Evolutionary conservation across 2,329 filamentous ascomycete genomes (phyloP).

Genomic region (Cladosporium halotolerans): DNA sequence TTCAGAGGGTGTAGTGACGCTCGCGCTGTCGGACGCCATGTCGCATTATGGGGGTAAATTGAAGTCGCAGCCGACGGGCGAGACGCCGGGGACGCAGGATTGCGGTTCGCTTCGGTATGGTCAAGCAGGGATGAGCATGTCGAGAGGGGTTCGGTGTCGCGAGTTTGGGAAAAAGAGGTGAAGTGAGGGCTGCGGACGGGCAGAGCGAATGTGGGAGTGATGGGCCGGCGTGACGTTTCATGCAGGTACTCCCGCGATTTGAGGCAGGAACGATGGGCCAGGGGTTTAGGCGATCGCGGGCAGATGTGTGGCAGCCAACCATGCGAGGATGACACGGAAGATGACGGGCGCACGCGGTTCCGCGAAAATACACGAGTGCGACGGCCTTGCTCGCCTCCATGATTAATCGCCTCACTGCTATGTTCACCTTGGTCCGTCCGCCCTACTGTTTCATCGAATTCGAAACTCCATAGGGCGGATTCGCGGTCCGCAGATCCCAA

Average conservation of each 20-base stretch:
- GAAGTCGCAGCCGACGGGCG: background rate
- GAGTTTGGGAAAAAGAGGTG: background rate
- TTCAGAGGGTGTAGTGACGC: constrained; percentile 11
- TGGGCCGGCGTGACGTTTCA: background rate
- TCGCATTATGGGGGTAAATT: constrained; percentile 17
- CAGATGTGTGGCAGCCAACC: background rate
- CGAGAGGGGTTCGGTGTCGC: background rate
- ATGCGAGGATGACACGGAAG: no score
- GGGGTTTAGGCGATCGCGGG: background rate
- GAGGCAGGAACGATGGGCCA: background rate
- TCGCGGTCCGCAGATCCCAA: background rate
- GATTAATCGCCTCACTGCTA: no score
- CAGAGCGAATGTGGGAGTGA: background rate
- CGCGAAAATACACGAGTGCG: no score
- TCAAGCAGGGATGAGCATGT: constrained; percentile 6
- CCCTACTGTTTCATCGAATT: background rate
- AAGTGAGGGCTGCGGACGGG: background rate
- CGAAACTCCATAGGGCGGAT: constrained; percentile 5
- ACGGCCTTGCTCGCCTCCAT: no score
- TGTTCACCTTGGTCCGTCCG: no score
- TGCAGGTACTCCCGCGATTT: background rate
- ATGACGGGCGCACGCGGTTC: no score
- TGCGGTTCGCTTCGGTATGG: constrained; percentile 6
- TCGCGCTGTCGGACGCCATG: constrained; percentile 24
- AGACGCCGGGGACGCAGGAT: background rate